Base-by-base conservation (phyloP, 441 rosid genomes). In the Erysimum cheiri region DNA sequence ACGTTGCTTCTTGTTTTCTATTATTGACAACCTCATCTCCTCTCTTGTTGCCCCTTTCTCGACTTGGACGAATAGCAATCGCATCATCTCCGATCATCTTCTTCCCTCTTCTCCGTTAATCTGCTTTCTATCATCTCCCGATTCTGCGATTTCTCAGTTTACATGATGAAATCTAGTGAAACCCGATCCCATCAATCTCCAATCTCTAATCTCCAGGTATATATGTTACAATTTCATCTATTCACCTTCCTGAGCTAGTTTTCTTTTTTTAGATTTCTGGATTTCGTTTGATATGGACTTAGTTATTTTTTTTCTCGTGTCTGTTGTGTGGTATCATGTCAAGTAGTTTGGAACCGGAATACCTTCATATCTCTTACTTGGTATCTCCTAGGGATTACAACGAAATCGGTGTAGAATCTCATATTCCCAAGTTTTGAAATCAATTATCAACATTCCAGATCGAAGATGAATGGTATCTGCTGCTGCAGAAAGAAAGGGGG, bases 191-290 rank as follows among this genome's bases (percentile, higher is more conserved):
- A 29, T 32, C 26, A 17, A 39, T 49, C 74, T 57, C 33, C 3
- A 36, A 26, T 60, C n/a, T n/a, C n/a, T n/a, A n/a, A n/a, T n/a
- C 75, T 54, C 57, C 69, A 71, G 76, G 70, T n/a, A n/a, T 64
- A 46, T 72, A 35, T 37, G 1, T 0, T 64, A 1, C 3, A n/a
- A 53, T 24, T 19, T 8, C 12, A 35, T 3, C 9, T 31, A 10
- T n/a, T 49, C 49, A 48, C 37, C 39, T 43, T 33, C n/a, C 0
- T 8, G 26, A 43, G 69, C 75, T 62, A 22, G n/a, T 44, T 46
- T 40, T 40, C 2, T n/a, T 48, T 6, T 1, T 22, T 50, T 32
- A 19, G 50, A 48, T 52, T 32, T 14, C 4, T 3, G n/a, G 49
- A 41, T 19, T 57, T 55, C 24, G 32, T 14, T 8, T 26, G 28